These are phyloP conservation scores for Mycena kentingensis DNA, from an alignment of 768 basidiomycete genomes.

Conservation along the genomic window DNA sequence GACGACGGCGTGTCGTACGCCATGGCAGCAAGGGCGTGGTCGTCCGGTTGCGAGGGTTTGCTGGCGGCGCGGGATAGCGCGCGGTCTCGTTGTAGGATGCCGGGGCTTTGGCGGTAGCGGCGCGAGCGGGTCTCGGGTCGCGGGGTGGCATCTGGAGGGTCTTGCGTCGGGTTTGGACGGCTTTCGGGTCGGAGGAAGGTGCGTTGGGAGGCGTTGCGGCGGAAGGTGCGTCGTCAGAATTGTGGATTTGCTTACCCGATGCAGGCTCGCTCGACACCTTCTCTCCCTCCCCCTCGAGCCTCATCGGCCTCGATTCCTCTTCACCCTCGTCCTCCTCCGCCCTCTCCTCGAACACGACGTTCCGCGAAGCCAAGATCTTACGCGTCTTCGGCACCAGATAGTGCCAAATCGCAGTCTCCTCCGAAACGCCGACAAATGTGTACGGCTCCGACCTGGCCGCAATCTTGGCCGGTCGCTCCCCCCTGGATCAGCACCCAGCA, in stretches of 20 bases:
- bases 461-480: background rate
- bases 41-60: background rate
- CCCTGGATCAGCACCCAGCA: conserved; percentile 1
- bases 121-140: background rate
- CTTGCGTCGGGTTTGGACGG: background rate
- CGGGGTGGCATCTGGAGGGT: background rate
- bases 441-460: background rate
- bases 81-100: background rate
- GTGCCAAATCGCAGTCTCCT: background rate
- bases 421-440: background rate
- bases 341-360: background rate
- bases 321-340: background rate
- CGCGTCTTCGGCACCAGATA: background rate
- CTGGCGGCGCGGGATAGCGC: background rate
- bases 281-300: background rate
- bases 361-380: background rate
- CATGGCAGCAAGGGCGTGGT: background rate
- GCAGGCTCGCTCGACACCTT: background rate
- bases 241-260: background rate
- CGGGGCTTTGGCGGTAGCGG: background rate
- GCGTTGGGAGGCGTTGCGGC: background rate
- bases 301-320: background rate
- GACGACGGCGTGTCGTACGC: conserved; percentile 1
- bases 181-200: background rate
- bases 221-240: background rate